Conservation (phyloP, 441 rosid species). For the Pelargonium myrrhifolium region DNA sequence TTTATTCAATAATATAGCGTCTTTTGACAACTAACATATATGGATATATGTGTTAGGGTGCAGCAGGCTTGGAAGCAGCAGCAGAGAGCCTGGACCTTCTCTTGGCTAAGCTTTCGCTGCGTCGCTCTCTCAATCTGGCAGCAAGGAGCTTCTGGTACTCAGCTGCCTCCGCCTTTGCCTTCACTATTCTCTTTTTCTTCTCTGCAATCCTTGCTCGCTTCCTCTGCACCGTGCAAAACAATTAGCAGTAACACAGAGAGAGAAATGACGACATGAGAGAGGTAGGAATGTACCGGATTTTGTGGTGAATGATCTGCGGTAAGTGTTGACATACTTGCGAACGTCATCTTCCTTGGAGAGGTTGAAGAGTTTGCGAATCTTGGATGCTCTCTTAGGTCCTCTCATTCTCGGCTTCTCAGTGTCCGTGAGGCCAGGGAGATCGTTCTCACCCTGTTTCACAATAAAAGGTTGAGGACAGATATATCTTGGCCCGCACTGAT, state of each 20-base stretch:
- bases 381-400: slow-evolving; percentile 54
- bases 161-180: slow-evolving; percentile 63
- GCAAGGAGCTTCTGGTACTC: slow-evolving; percentile 67
- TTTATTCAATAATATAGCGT: too few species aligned
- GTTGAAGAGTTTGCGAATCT: slow-evolving; percentile 46
- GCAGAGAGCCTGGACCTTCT: slow-evolving; percentile 63
- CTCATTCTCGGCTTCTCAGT: slow-evolving; percentile 50
- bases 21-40: too few species aligned
- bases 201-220: slow-evolving; percentile 55
- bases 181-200: slow-evolving; percentile 57
- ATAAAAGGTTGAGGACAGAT: slow-evolving; percentile 47
- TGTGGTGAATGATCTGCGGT: slow-evolving; percentile 49
- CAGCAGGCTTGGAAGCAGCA: slow-evolving; percentile 52
- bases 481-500: slow-evolving; percentile 50
- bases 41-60: not conserved
- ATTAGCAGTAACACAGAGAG: too few species aligned
- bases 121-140: slow-evolving; percentile 50
- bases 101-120: slow-evolving; percentile 67
- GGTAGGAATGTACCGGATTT: slow-evolving; percentile 49
- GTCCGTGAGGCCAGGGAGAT: slow-evolving; percentile 49
- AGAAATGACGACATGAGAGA: too few species aligned
- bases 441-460: slow-evolving; percentile 49
- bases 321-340: slow-evolving; percentile 47
- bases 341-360: slow-evolving; percentile 54
- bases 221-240: slow-evolving; percentile 58